These are phyloP conservation scores for Chiua virens DNA, from an alignment of 768 basidiomycete genomes.

Conservation along the genomic window DNA sequence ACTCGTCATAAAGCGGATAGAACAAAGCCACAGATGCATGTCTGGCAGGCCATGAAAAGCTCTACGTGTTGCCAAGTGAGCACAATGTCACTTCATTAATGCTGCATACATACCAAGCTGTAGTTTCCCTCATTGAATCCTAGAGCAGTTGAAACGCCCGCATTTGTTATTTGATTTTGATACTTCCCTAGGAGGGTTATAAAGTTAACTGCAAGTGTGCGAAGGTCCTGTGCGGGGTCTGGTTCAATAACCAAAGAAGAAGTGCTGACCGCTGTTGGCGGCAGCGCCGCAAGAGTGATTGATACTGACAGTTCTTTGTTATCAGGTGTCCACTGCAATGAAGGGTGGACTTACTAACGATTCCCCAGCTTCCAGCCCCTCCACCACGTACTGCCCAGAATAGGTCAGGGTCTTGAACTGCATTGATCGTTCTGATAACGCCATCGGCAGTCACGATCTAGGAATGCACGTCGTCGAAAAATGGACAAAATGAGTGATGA, in stretches of 20 bases:
- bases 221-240: conserved; percentile 11
- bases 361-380: conserved; percentile 50
- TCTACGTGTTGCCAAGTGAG: background rate
- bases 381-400: conserved; percentile 57
- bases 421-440: conserved; percentile 38
- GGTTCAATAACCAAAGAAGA: conserved; percentile 9
- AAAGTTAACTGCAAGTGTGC: conserved; percentile 10
- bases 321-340: background rate
- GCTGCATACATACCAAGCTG: conserved; percentile 1
- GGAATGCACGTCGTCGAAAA: background rate
- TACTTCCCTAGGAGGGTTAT: conserved; percentile 20
- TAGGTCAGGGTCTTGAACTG: conserved; percentile 41
- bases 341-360: conserved; percentile 31
- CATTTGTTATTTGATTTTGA: conserved; percentile 9
- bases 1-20: conserved; percentile 15
- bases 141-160: conserved; percentile 5
- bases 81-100: no score
- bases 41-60: conserved; percentile 8
- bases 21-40: conserved; percentile 6
- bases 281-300: conserved; percentile 14
- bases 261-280: conserved; percentile 5
- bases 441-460: conserved; percentile 44
- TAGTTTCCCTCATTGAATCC: background rate
- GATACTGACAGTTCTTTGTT: conserved; percentile 5
- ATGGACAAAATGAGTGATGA: background rate